Percentiles rank a stretch among this genome's conserved stretches.
These are phyloP conservation scores for Boletales sp. DNA, from an alignment of 768 basidiomycete species.

Conservation along the genomic window DNA sequence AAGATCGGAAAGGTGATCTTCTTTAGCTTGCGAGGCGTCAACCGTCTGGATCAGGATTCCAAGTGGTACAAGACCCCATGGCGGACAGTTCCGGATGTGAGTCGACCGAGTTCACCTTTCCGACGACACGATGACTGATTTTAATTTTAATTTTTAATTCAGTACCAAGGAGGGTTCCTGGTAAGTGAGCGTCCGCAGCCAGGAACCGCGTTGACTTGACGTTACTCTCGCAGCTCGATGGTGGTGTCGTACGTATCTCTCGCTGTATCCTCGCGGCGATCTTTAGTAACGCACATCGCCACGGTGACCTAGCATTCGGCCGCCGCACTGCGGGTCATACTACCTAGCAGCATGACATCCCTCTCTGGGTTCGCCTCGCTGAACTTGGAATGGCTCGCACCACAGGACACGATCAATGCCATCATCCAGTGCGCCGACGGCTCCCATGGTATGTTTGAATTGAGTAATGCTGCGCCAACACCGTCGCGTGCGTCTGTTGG, in stretches of 20 bases:
- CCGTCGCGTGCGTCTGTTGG: constrained; percentile 32
- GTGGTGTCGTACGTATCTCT: constrained; percentile 60
- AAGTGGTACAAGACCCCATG: constrained; percentile 84
- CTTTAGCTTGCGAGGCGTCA: constrained; percentile 56
- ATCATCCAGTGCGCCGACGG: constrained; percentile 45
- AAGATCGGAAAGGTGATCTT: constrained; percentile 70
- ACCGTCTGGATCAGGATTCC: constrained; percentile 54
- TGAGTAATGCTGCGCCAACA: constrained; percentile 61
- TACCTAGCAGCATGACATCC: constrained; percentile 48
- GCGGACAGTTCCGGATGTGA: constrained; percentile 77
- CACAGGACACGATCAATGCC: constrained; percentile 75
- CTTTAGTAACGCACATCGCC: background rate
- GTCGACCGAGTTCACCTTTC: constrained; percentile 22
- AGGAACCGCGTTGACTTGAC: background rate
- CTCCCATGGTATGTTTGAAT: constrained; percentile 56
- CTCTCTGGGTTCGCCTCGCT: constrained; percentile 66
- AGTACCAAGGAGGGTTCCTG: constrained; percentile 83
- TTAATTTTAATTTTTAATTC: background rate
- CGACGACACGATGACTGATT: too few species aligned
- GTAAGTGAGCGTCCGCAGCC: constrained; percentile 40
- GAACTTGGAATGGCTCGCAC: constrained; percentile 67
- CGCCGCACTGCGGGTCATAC: constrained; percentile 58
- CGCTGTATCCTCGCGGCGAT: background rate
- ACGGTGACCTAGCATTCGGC: constrained; percentile 52
- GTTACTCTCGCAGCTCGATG: constrained; percentile 53